Conservation (phyloP, 2,329 filamentous ascomycete species). For the Trichoderma atrobrunneum region DNA sequence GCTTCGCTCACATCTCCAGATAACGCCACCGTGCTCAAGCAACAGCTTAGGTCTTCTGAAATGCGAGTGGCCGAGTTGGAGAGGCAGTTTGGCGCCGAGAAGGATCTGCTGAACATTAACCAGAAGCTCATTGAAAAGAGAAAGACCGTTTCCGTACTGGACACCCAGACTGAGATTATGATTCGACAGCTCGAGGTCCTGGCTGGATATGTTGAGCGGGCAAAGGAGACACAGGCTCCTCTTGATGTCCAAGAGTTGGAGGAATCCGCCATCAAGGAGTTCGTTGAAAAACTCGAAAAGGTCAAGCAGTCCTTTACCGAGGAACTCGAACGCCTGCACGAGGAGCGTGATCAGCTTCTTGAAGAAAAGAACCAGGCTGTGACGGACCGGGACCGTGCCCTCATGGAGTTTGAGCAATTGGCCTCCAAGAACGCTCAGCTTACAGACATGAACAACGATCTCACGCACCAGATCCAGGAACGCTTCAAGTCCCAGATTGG, state of each 20-base stretch:
- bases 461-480: constrained; percentile 91
- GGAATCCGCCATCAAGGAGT: constrained; percentile 85
- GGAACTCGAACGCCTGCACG: constrained; percentile 58
- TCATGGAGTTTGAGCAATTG: constrained; percentile 93
- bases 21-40: constrained; percentile 66
- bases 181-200: constrained; percentile 87
- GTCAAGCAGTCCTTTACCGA: constrained; percentile 59
- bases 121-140: constrained; percentile 88
- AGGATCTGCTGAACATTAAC: constrained; percentile 72
- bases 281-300: constrained; percentile 71
- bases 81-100: constrained; percentile 66
- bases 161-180: constrained; percentile 93
- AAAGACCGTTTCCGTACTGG: constrained; percentile 90
- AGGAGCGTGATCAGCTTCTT: constrained; percentile 74
- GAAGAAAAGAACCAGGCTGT: constrained; percentile 82
- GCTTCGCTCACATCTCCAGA: constrained; percentile 61
- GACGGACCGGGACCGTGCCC: constrained; percentile 84
- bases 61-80: constrained; percentile 84
- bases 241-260: constrained; percentile 81
- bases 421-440: constrained; percentile 93
- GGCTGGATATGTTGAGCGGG: constrained; percentile 81
- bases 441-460: constrained; percentile 90
- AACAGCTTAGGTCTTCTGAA: constrained; percentile 76
- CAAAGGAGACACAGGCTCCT: constrained; percentile 77
- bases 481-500: constrained; percentile 78